Evolutionary conservation across 1,139 yeast genomes (phyloP).

Genomic region (Pichia norvegensis): DNA sequence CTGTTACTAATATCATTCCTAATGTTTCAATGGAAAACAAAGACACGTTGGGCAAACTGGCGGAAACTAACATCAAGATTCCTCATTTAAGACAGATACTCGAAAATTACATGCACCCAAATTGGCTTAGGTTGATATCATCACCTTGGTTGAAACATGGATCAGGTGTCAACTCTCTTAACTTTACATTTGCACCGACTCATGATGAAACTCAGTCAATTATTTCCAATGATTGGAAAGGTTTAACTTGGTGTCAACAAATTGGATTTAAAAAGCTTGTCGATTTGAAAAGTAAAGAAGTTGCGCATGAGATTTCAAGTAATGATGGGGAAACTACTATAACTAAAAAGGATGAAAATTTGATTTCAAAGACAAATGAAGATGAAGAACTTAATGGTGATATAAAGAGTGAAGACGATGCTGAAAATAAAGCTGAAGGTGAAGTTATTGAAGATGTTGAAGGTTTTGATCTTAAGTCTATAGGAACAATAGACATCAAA

Average conservation of each 20-base stretch:
- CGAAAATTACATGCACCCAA: conserved; percentile 72
- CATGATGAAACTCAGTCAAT: conserved; percentile 66
- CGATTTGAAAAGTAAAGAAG: conserved; percentile 28
- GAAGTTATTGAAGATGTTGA: conserved; percentile 5
- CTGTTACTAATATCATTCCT: conserved; percentile 53
- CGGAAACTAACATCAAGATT: conserved; percentile 41
- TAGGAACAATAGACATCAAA: conserved; percentile 34
- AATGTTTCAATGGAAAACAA: conserved; percentile 30
- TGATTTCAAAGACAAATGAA: background rate
- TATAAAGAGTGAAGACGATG: background rate
- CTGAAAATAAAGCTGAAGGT: background rate
- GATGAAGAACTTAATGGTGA: background rate
- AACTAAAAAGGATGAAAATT: conserved; percentile 10
- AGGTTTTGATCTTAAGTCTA: conserved; percentile 9
- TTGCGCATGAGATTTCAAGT: background rate
- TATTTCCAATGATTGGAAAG: conserved; percentile 54
- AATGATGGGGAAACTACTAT: conserved; percentile 1
- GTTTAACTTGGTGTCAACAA: conserved; percentile 72
- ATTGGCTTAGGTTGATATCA: conserved; percentile 74
- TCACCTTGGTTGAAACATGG: conserved; percentile 73
- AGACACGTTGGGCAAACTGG: conserved; percentile 28
- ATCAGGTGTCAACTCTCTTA: conserved; percentile 37
- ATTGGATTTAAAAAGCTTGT: conserved; percentile 49
- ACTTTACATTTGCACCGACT: conserved; percentile 71
- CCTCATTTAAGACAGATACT: conserved; percentile 62